Evolutionary conservation across 495 filamentous ascomycete genomes (phyloP).

Genomic region (Aspergillus asperescens): DNA sequence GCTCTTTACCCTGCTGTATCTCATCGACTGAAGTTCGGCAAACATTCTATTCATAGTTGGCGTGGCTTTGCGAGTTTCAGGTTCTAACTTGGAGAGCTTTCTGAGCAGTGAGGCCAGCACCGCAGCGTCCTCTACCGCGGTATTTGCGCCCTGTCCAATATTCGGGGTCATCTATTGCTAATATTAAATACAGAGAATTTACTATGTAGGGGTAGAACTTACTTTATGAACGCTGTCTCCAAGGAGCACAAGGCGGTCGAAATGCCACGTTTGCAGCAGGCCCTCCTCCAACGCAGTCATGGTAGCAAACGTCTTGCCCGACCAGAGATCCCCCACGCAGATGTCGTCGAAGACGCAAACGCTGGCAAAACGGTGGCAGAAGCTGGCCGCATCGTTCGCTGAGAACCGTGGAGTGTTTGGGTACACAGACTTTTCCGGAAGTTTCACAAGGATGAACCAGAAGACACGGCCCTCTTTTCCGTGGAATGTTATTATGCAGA

Average conservation of each 20-base stretch:
- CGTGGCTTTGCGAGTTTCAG: too few relatives aligned
- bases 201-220: neutral
- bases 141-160: neutral
- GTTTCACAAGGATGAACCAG: neutral
- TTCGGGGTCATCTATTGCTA: neutral
- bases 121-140: neutral
- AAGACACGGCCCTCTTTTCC: neutral
- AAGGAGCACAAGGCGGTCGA: slow-evolving; percentile 9
- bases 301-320: neutral
- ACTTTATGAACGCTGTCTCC: slow-evolving; percentile 18
- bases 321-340: slow-evolving; percentile 1
- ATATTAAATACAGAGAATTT: neutral
- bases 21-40: too few relatives aligned
- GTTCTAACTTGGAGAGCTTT: neutral
- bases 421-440: neutral
- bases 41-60: too few relatives aligned
- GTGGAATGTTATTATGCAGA: neutral
- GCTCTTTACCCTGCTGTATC: neutral
- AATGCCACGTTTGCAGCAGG: slow-evolving; percentile 10
- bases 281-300: slow-evolving; percentile 15
- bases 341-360: neutral
- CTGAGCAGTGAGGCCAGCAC: neutral
- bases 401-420: neutral
- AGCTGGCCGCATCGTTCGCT: neutral
- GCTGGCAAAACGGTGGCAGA: neutral